Evolutionary conservation across 2,329 filamentous ascomycete species (phyloP), one percentile per base, ranked within the genome.

Genomic region (Pseudocercospora musae): DNA sequence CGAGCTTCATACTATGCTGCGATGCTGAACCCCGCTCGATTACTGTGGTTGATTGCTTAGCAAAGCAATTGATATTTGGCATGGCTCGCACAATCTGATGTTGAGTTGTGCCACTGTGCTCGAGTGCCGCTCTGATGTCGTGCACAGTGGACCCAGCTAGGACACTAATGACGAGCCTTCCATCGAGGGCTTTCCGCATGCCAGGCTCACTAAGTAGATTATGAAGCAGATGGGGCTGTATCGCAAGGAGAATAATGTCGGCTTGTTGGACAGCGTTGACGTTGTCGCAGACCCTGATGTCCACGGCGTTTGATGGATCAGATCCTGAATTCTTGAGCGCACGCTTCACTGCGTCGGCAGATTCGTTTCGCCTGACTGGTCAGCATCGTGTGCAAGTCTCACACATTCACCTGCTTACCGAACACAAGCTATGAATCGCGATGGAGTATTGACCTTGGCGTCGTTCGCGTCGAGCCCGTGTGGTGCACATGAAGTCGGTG

Each of bases 1-100:
- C 84, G 7, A 92, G 80, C 13, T 55, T n/a, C 2, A 62, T 27
- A 9, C 44, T n/a, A 8, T 46, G 37, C 4, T 46, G 13, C 6
- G 18, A 33, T 1, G 57, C 29, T 2, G 20, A 23, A 0, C 29
- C 37, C 40, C 42, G 21, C 37, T 58, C 55, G 9, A 64, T 62
- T 0, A 64, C 59, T n/a, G 62, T 64, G 9, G 56, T 62, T 2
- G 62, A 64, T n/a, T 62, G 48, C 20, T 27, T 5, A 2, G 48
- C 57, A 21, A 57, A 31, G 29, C 49, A 57, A 15, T 53, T 56
- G 13, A 58, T 62, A 13, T 64, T 64, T 7, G 62, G 62, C 62
- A 64, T 62, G 5, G 37, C 62, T 46, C 59, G 25, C 8, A 62
- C 29, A 42, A 64, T 57, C 23, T 21, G 13, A 15, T 23, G 10